These are phyloP conservation scores for Choiromyces venosus DNA, from an alignment of 495 filamentous ascomycete species.

Conservation along the genomic window DNA sequence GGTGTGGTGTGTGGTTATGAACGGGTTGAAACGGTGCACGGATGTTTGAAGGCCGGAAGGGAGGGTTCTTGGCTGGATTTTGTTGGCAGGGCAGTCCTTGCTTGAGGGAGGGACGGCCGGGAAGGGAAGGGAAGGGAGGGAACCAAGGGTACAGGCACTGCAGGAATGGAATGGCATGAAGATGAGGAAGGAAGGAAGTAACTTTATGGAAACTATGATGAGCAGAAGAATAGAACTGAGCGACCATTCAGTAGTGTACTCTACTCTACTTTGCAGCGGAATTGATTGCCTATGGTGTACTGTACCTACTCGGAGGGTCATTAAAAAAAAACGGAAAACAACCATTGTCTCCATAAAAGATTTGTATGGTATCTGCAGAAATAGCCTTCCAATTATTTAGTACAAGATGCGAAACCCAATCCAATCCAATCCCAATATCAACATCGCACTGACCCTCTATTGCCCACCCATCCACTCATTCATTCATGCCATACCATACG, in stretches of 20 bases:
- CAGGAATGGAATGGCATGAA: background rate
- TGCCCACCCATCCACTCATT: background rate
- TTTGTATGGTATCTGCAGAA: no score
- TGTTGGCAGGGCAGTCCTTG: no score
- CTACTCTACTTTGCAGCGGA: no score
- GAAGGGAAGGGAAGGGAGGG: background rate
- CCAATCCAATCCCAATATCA: background rate
- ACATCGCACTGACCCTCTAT: background rate
- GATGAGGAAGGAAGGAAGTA: background rate
- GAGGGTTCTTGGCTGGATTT: background rate
- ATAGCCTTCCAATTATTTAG: no score
- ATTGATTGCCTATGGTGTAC: no score
- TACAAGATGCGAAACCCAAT: background rate
- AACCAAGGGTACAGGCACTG: no score
- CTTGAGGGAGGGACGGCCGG: background rate
- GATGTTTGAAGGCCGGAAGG: background rate
- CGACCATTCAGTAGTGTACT: no score
- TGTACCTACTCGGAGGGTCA: no score
- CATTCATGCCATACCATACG: background rate
- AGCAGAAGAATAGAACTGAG: background rate
- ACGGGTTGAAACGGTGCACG: background rate
- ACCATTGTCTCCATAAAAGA: no score
- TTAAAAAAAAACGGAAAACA: no score
- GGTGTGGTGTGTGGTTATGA: background rate
- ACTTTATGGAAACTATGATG: no score